Evolutionary conservation across 2,329 filamentous ascomycete genomes (phyloP).

Genomic region (Cytospora chrysosperma): DNA sequence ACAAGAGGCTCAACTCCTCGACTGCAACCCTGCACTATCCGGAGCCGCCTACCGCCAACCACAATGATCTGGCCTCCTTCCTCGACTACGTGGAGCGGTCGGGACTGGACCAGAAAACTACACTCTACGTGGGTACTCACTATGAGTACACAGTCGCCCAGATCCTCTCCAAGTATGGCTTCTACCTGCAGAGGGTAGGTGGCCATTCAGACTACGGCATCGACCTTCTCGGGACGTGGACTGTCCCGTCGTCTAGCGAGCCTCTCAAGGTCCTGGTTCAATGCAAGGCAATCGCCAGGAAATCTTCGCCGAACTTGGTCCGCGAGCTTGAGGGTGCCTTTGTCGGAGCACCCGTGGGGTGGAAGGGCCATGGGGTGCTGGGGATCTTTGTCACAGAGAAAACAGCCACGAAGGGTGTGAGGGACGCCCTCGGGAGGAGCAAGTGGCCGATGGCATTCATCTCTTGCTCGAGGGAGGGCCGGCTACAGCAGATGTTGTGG

Average conservation of each 20-base stretch:
- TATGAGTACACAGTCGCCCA: slow-evolving; percentile 71
- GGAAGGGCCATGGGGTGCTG: slow-evolving; percentile 64
- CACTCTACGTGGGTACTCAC: slow-evolving; percentile 68
- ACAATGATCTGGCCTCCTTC: slow-evolving; percentile 65
- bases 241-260: slow-evolving; percentile 45
- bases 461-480: slow-evolving; percentile 57
- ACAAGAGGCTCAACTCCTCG: slow-evolving; percentile 13
- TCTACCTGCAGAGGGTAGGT: slow-evolving; percentile 65
- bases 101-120: slow-evolving; percentile 54
- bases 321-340: slow-evolving; percentile 82
- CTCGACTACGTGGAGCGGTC: slow-evolving; percentile 59
- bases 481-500: slow-evolving; percentile 69
- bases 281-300: slow-evolving; percentile 63
- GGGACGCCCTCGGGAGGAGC: slow-evolving; percentile 68
- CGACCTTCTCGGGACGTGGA: slow-evolving; percentile 72
- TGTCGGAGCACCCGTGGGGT: slow-evolving; percentile 68
- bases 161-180: slow-evolving; percentile 59
- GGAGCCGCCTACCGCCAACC: slow-evolving; percentile 47
- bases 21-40: slow-evolving; percentile 41
- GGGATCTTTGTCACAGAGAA: slow-evolving; percentile 69
- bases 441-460: slow-evolving; percentile 71
- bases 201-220: slow-evolving; percentile 68
- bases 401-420: slow-evolving; percentile 74
- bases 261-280: slow-evolving; percentile 56
- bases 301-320: slow-evolving; percentile 57